These are phyloP conservation scores for Limnomonas spitsbergensis DNA, from an alignment of 139 green algal genomes.

Conservation along the genomic window DNA sequence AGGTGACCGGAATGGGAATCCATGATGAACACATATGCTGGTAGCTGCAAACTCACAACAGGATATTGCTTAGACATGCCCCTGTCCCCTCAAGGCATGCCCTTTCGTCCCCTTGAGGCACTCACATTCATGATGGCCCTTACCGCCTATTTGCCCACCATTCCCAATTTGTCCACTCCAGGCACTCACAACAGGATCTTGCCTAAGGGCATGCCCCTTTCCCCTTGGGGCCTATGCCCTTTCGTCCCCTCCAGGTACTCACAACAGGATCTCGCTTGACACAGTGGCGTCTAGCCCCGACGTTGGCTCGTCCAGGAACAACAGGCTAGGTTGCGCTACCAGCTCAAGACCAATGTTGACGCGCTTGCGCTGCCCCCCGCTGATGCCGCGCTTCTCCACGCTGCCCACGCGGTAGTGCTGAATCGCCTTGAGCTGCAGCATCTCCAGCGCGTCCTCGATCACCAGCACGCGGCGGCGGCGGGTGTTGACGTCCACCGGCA, in stretches of 20 bases:
- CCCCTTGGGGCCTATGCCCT: neutral
- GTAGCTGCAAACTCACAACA: too few species aligned
- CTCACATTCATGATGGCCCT: too few species aligned
- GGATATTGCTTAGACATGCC: too few species aligned
- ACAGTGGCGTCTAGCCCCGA: conserved; percentile 62
- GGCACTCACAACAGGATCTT: too few species aligned
- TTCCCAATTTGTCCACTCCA: too few species aligned
- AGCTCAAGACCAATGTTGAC: conserved; percentile 68
- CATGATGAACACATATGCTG: too few species aligned
- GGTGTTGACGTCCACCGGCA: conserved; percentile 24
- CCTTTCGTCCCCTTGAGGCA: neutral
- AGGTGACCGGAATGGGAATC: too few species aligned
- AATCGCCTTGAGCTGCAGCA: conserved; percentile 28
- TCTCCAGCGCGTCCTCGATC: conserved; percentile 34
- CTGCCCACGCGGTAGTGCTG: conserved; percentile 37
- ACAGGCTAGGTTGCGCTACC: conserved; percentile 43
- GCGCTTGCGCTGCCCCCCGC: conserved; percentile 79
- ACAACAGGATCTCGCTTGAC: conserved; percentile 66
- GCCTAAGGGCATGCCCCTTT: too few species aligned
- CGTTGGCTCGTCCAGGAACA: conserved; percentile 82
- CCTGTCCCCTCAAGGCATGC: neutral
- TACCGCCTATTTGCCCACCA: too few species aligned
- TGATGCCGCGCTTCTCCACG: conserved; percentile 44
- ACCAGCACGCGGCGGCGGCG: conserved; percentile 15
- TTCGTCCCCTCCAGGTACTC: neutral